phyloP scores from a whole-genome alignment of 352 stramenopile genomes.

The Blastocystis hominis region DNA sequence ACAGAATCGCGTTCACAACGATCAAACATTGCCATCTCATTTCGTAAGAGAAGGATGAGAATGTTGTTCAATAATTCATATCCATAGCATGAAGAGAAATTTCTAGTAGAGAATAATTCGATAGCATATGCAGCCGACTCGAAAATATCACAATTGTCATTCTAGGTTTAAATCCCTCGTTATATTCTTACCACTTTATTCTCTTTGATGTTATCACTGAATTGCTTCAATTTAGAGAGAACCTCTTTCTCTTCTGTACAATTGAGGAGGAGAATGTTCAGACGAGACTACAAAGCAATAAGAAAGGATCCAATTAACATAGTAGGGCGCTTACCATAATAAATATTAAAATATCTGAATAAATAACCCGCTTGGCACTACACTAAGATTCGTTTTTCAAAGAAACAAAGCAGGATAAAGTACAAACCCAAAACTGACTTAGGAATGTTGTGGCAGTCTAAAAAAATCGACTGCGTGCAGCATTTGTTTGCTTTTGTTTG shows the following conservation, averaged over 20 bases:
- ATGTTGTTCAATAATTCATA: slow-evolving; percentile 14
- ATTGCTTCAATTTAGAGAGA: neutral
- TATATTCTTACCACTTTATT: neutral
- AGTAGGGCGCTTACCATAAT: too few relatives aligned
- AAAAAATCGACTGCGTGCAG: neutral
- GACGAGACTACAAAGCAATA: neutral
- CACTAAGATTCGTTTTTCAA: neutral
- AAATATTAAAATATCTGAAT: too few relatives aligned
- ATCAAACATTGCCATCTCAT: neutral
- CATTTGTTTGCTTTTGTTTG: too few relatives aligned
- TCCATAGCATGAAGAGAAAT: neutral
- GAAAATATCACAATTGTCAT: neutral
- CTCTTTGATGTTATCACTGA: neutral
- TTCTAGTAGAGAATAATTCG: neutral
- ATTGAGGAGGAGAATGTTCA: neutral
- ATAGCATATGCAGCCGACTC: neutral
- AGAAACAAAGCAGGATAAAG: neutral
- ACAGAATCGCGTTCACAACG: slow-evolving; percentile 1
- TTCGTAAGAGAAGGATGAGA: slow-evolving; percentile 1
- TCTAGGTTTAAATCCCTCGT: neutral
- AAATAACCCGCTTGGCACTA: too few relatives aligned
- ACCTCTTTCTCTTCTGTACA: neutral
- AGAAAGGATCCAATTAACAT: neutral
- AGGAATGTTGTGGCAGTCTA: neutral
- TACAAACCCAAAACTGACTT: neutral